These are phyloP conservation scores for Sugiyamaella qingdaonensis DNA, from an alignment of 805 yeast species.

Conservation along the genomic window DNA sequence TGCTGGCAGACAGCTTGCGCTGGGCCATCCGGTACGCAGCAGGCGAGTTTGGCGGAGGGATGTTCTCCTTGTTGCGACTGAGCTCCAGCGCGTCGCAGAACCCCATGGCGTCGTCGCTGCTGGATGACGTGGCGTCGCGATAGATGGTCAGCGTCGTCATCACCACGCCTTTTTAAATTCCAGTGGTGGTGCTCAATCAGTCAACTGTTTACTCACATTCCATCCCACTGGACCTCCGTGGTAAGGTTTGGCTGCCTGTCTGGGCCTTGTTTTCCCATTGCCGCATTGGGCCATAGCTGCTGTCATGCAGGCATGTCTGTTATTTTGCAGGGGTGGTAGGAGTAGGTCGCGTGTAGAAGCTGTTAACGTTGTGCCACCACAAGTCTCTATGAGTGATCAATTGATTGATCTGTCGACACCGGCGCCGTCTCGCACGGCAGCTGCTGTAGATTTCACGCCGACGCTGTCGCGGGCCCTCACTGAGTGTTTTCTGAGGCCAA, in stretches of 20 bases:
- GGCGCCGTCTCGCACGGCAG: constrained; percentile 3
- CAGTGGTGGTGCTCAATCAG: background rate
- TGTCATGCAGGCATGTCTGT: too few species aligned
- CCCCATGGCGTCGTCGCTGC: background rate
- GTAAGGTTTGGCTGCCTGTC: background rate
- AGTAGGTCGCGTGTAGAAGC: too few species aligned
- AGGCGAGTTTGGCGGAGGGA: constrained; percentile 23
- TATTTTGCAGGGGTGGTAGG: too few species aligned
- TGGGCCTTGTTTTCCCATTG: background rate
- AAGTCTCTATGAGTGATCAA: background rate
- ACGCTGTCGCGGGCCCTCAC: constrained; percentile 19
- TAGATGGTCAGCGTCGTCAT: background rate
- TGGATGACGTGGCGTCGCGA: background rate
- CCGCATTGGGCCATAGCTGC: background rate
- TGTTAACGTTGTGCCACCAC: background rate
- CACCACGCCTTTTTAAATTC: too few species aligned
- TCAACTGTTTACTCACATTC: background rate
- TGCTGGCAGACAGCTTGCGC: background rate
- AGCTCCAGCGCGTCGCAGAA: constrained; percentile 4
- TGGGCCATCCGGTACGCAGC: constrained; percentile 1
- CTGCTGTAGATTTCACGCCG: constrained; percentile 20
- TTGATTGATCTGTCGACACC: constrained; percentile 21
- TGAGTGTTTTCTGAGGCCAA: constrained; percentile 18
- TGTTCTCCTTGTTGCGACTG: constrained; percentile 18
- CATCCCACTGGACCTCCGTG: background rate